Conservation (phyloP, 805 yeast species). For the Hanseniaspora jakobsenii region DNA sequence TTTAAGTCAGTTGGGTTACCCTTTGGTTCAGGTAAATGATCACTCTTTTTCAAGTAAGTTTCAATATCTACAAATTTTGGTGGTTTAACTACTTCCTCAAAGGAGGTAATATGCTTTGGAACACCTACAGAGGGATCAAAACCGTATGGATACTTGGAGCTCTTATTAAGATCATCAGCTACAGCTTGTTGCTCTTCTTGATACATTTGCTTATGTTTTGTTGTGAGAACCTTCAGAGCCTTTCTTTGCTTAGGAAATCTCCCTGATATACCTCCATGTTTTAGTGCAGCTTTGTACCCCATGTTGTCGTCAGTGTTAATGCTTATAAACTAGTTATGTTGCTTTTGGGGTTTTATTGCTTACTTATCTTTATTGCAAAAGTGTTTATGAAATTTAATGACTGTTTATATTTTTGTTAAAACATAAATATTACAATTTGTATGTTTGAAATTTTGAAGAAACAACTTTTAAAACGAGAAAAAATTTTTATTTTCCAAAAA, state of each 20-base stretch:
- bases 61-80: slow-evolving; percentile 42
- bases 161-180: neutral
- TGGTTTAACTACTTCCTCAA: slow-evolving; percentile 4
- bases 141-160: slow-evolving; percentile 16
- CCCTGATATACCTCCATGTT: slow-evolving; percentile 57
- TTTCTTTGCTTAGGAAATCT: slow-evolving; percentile 67
- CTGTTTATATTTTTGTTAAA: neutral
- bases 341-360: neutral
- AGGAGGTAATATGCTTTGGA: slow-evolving; percentile 39
- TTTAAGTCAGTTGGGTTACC: neutral
- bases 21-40: slow-evolving; percentile 33
- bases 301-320: slow-evolving; percentile 22
- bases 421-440: neutral
- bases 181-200: slow-evolving; percentile 7
- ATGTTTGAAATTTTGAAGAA: neutral
- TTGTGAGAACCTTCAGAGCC: slow-evolving; percentile 55
- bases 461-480: neutral
- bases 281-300: slow-evolving; percentile 37
- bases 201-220: slow-evolving; percentile 32
- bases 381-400: neutral
- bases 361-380: neutral
- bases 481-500: neutral
- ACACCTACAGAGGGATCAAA: slow-evolving; percentile 29
- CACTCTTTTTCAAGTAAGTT: slow-evolving; percentile 45
- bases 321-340: neutral